Evolutionary conservation across 352 stramenopile genomes (phyloP), one percentile per base, ranked within the genome.

Genomic region (Phytophthora chlamydospora): DNA sequence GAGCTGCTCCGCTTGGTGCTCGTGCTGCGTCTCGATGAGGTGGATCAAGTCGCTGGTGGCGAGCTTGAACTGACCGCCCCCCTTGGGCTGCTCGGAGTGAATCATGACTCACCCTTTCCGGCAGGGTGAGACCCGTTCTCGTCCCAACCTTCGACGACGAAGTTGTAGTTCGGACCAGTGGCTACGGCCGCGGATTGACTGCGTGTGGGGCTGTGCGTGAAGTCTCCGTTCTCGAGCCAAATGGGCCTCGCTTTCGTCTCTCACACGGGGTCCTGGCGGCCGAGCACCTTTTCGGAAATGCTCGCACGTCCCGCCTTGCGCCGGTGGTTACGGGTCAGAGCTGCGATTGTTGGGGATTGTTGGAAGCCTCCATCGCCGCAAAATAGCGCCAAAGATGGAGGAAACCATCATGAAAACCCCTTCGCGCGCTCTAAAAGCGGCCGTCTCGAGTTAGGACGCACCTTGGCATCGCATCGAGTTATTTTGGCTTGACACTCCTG

Each of bases 21-120:
- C 83, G 33, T 82, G 77, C 32, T 75, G 67, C n/a, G 79, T 90
- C 58, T 92, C 78, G 27, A 92, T 80, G 36, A 92, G 78, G 9
- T 73, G 71, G 44, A 92, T 88, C 36, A 92, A 60, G 58, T 92
- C 80, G 6, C 66, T 62, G 4, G 68, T 74, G 16, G 77, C 58
- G 35, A 90, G 59, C 42, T 77, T 83, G 58, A 85, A 88, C 31
- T 57, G 59, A 14, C 57, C 54, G 24, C 62, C 64, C 4, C 51
- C 64, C 6, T 59, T 60, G 33, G 53, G 16, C 47, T 73, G 66
- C 60, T 74, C 66, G 8, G 66, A 70, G 48, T 73, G 59, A 56
- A 71, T 74, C 66, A 74, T 74, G 55, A 27, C 46, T 33, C 58
- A 39, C 45, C 46, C 49, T 58, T 55, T 6, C 29, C 45, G 34